phyloP scores from a whole-genome alignment of 1,139 yeast genomes.

The Yamadazyma atlantica region DNA sequence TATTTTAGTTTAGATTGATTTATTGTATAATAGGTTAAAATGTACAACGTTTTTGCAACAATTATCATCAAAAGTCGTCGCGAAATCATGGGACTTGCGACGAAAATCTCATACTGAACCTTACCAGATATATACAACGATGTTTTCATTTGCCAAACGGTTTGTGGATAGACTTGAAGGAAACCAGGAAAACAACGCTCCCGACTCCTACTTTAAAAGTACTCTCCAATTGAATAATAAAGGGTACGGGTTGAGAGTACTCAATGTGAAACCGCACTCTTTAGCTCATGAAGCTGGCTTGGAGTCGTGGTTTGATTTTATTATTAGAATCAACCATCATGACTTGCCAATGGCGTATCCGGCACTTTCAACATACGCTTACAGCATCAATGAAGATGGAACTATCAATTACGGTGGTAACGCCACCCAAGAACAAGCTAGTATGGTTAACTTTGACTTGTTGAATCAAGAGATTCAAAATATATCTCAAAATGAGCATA shows the following conservation, averaged over 20 bases:
- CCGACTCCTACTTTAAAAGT: conserved; percentile 55
- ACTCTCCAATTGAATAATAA: conserved; percentile 41
- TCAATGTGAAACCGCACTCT: conserved; percentile 43
- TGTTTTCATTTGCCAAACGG: conserved; percentile 90
- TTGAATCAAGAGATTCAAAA: conserved; percentile 35
- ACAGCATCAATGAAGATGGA: conserved; percentile 45
- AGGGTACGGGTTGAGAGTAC: conserved; percentile 44
- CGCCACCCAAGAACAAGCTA: conserved; percentile 38
- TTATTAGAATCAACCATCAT: conserved; percentile 74
- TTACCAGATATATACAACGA: too few species aligned
- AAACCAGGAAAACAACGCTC: conserved; percentile 26
- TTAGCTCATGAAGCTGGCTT: conserved; percentile 42
- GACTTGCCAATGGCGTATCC: conserved; percentile 58
- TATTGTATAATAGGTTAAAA: background rate
- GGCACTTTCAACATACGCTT: conserved; percentile 28
- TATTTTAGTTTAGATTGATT: background rate
- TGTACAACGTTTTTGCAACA: background rate
- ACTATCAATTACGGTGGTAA: conserved; percentile 39
- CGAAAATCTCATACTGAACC: too few species aligned
- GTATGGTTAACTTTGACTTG: conserved; percentile 34
- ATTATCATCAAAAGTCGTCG: background rate
- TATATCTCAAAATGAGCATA: conserved; percentile 23
- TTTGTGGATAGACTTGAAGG: conserved; percentile 76
- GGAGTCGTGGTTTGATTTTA: conserved; percentile 85
- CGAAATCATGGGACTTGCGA: background rate